Evolutionary conservation across 1,139 yeast species (phyloP), one percentile per base, ranked within the genome.

Genomic region (Geotrichum cucujoidarum): DNA sequence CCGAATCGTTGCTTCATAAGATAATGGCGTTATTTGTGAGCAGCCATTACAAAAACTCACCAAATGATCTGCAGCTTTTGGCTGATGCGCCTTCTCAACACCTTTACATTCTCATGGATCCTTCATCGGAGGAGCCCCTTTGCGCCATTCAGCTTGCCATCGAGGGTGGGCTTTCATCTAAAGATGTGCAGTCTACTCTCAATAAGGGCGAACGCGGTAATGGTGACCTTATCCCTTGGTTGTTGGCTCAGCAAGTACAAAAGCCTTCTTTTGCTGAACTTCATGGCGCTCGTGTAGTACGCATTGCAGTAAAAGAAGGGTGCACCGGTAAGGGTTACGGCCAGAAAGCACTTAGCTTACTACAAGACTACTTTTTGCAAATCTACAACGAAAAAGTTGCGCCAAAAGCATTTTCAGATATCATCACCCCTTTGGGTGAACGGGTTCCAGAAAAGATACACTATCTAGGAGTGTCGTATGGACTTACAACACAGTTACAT

Each of bases 51-150:
- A 92, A 92, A 60, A 94, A 92, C 68, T 87, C 98, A 27, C 98
- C 98, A 43, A 94, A 94, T 65, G 98, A 92, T 67, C 75, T 92
- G 60, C 98, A 94, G 69, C 73, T 92, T 58, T 83, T 94, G 86
- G 86, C 96, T 67, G 98, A 94, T 73, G 98, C 98, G 0, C 98
- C 98, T 37, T 97, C 98, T 0, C 98, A 92, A 69, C 97, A 92
- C 68, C 71, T 92, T 43, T 92, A 80, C 68, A 98, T 92, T 4
- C 74, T 92, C 46, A 74, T 92, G 52, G 96, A 97, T n/a, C 97
- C 98, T n/a, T 81, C 85, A 50, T 83, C 92, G 45, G 98, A 97
- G 35, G 97, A 92, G 60, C 98, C 98, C 18, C 73, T 94, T 45
- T 89, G 96, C 76, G 97, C 92, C 35, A 75, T 94, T 45, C 98